A percentile compares a stretch with the other conserved stretches of the same genome.
Evolutionary conservation across 768 basidiomycete species (phyloP).

Genomic region (Xerocomellus amylosporus): DNA sequence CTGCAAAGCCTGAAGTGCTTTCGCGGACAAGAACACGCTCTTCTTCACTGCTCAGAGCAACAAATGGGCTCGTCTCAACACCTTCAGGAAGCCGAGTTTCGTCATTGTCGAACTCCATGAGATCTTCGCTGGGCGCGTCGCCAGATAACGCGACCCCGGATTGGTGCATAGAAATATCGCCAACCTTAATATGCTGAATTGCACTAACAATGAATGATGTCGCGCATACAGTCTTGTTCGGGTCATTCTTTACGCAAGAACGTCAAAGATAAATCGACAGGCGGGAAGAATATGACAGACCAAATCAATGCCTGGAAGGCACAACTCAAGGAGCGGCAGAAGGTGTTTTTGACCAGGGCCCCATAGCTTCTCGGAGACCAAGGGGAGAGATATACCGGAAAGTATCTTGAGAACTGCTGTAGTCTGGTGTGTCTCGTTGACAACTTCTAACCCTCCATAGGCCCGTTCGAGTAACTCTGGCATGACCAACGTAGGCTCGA

Average conservation of each 20-base stretch:
- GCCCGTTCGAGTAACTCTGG: conserved; percentile 89
- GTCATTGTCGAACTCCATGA: conserved; percentile 51
- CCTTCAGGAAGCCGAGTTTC: conserved; percentile 51
- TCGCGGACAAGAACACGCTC: conserved; percentile 73
- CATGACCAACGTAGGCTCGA: conserved; percentile 85
- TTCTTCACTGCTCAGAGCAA: conserved; percentile 54
- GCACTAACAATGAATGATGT: conserved; percentile 74
- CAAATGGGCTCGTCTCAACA: conserved; percentile 34
- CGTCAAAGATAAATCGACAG: background rate
- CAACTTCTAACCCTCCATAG: conserved; percentile 85
- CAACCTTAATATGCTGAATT: conserved; percentile 74
- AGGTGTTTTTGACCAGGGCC: conserved; percentile 86
- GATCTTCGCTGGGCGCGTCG: conserved; percentile 51
- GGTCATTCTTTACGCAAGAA: conserved; percentile 58
- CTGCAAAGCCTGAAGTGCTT: conserved; percentile 76
- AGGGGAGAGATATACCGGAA: conserved; percentile 68
- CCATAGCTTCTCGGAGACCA: conserved; percentile 78
- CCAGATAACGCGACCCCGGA: conserved; percentile 53
- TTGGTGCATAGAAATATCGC: conserved; percentile 65
- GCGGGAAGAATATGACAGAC: conserved; percentile 37
- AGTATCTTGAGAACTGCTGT: conserved; percentile 88
- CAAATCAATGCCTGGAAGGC: conserved; percentile 88
- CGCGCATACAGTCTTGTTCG: conserved; percentile 74
- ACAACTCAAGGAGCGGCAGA: conserved; percentile 82
- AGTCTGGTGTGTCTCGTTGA: conserved; percentile 94